Percentiles rank a stretch among this genome's conserved stretches.
Evolutionary conservation across 1,284 basidiomycete species (phyloP).

Genomic region (Cutaneotrichosporon curvatum): DNA sequence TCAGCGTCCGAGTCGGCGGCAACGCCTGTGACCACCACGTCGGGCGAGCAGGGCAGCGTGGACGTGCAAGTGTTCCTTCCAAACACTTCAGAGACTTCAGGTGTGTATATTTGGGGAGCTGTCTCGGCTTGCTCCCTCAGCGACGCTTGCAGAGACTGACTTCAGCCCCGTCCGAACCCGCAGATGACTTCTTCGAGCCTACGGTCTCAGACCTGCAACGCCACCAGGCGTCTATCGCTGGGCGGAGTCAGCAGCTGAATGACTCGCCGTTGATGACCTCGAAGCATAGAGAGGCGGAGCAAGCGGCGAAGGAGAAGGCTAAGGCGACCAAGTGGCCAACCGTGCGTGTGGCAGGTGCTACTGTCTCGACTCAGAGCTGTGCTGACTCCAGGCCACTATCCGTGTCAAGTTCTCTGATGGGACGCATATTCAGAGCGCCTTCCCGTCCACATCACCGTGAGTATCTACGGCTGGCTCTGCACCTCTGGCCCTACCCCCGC

Average conservation of each 20-base stretch:
- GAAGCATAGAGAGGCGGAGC: slow-evolving; percentile 38
- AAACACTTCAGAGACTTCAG: no score
- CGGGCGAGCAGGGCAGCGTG: no score
- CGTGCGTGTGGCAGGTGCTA: slow-evolving; percentile 19
- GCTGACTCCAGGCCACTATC: slow-evolving; percentile 34
- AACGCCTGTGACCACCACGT: no score
- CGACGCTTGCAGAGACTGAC: no score
- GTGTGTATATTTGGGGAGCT: no score
- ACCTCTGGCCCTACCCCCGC: not conserved
- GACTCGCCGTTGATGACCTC: slow-evolving; percentile 38
- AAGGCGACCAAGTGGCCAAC: slow-evolving; percentile 42
- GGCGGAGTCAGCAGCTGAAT: slow-evolving; percentile 33
- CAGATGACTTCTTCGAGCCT: slow-evolving; percentile 39
- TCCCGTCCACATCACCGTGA: slow-evolving; percentile 39
- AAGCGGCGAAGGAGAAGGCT: slow-evolving; percentile 24
- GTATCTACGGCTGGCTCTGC: slow-evolving; percentile 13
- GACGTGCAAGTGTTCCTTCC: no score
- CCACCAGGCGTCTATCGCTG: slow-evolving; percentile 29
- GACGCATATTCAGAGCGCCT: slow-evolving; percentile 40
- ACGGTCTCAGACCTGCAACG: slow-evolving; percentile 37
- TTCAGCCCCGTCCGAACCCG: slow-evolving; percentile 2
- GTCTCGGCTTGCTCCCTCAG: no score
- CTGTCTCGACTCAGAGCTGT: not conserved
- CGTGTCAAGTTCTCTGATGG: slow-evolving; percentile 43
- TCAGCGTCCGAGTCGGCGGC: no score